A percentile compares a stretch with the other conserved stretches of the same genome.
Conservation (phyloP, 1,284 basidiomycete species). For the Gymnopus androsaceus region DNA sequence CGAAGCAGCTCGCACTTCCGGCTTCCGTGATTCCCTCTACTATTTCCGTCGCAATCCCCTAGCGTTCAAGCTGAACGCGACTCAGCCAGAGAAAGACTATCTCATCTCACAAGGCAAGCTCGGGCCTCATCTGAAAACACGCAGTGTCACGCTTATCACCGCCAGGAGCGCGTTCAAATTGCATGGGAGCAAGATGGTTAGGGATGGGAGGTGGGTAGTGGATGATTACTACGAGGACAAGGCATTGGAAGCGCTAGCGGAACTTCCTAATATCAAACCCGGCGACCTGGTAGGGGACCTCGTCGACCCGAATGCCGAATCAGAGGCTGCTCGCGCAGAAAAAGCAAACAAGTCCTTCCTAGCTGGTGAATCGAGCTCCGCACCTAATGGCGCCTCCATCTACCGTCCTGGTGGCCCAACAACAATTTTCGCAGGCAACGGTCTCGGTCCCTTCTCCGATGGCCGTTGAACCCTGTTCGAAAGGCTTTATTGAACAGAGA, state of each 20-base stretch:
- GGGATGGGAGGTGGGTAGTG: constrained; percentile 86
- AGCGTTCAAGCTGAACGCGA: constrained; percentile 87
- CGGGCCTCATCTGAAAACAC: constrained; percentile 83
- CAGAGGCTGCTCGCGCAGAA: constrained; percentile 4
- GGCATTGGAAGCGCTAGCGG: constrained; percentile 68
- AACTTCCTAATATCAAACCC: constrained; percentile 71
- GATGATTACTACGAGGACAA: constrained; percentile 96
- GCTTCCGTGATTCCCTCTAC: constrained; percentile 95
- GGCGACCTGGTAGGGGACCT: constrained; percentile 80
- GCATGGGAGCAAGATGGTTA: constrained; percentile 88
- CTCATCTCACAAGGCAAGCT: constrained; percentile 88
- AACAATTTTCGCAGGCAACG: constrained; percentile 81
- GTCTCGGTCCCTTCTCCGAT: constrained; percentile 83
- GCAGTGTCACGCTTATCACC: constrained; percentile 92
- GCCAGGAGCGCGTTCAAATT: constrained; percentile 93
- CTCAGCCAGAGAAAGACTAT: constrained; percentile 86
- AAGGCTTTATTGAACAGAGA: constrained; percentile 72
- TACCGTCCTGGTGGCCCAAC: constrained; percentile 86
- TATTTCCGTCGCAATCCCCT: constrained; percentile 92
- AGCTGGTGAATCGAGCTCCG: constrained; percentile 24
- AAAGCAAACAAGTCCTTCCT: not conserved
- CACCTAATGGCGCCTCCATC: constrained; percentile 46
- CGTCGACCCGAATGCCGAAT: constrained; percentile 60
- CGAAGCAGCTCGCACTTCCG: constrained; percentile 93
- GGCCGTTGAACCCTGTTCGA: constrained; percentile 75